A percentile compares a stretch with the other conserved stretches of the same genome.
These are phyloP conservation scores for Isabelozyma gotoi DNA, from an alignment of 805 yeast genomes.

Conservation along the genomic window DNA sequence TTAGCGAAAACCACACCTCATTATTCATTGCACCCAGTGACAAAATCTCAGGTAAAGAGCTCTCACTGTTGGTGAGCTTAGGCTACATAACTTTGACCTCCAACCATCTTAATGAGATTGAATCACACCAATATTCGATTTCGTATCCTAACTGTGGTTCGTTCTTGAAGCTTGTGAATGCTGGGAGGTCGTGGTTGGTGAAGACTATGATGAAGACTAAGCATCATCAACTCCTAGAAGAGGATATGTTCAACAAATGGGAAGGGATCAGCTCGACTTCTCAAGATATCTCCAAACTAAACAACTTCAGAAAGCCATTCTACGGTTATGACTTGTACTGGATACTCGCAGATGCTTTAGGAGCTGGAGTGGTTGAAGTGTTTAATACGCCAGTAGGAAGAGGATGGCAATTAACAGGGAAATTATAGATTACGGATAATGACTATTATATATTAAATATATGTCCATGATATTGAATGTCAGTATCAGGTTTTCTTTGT, in stretches of 20 bases:
- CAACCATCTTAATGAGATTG: conserved; percentile 43
- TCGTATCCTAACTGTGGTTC: conserved; percentile 54
- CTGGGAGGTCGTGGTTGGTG: conserved; percentile 46
- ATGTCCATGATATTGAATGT: conserved; percentile 2
- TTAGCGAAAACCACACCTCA: conserved; percentile 24
- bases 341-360: conserved; percentile 51
- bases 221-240: conserved; percentile 45
- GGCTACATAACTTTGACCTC: conserved; percentile 49
- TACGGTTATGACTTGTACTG: conserved; percentile 52
- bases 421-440: conserved; percentile 19
- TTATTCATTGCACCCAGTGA: conserved; percentile 22
- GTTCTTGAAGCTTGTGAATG: conserved; percentile 41
- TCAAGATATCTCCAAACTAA: conserved; percentile 24
- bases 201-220: conserved; percentile 33
- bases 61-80: conserved; percentile 31
- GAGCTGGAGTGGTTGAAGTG: conserved; percentile 52
- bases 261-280: conserved; percentile 32
- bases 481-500: too few relatives aligned
- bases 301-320: conserved; percentile 44
- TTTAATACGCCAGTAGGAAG: conserved; percentile 55
- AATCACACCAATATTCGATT: conserved; percentile 37
- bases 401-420: conserved; percentile 59
- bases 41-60: conserved; percentile 21
- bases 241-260: conserved; percentile 44
- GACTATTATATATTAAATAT: neutral